These are phyloP conservation scores for Russula olivacea DNA, from an alignment of 768 basidiomycete genomes.

Conservation along the genomic window DNA sequence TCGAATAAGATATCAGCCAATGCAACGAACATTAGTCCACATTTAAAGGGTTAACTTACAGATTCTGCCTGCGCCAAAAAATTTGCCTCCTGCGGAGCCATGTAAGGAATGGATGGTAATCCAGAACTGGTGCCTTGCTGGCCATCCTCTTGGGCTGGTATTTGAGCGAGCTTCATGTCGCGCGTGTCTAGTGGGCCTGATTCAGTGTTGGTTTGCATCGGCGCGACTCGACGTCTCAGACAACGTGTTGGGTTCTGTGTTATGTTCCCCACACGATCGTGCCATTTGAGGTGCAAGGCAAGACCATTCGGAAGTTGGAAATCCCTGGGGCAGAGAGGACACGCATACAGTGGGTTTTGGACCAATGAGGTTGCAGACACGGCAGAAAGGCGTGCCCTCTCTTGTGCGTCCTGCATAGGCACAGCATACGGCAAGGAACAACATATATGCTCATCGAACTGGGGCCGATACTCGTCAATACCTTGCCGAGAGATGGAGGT, in stretches of 20 bases:
- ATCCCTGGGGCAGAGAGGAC: slow-evolving; percentile 19
- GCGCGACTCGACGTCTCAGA: not conserved
- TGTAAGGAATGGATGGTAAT: not conserved
- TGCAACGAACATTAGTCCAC: not conserved
- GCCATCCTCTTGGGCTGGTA: not conserved
- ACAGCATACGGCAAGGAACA: not conserved
- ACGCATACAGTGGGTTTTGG: slow-evolving; percentile 13
- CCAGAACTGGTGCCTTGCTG: not conserved
- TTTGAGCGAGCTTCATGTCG: not conserved
- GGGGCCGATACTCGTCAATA: not conserved
- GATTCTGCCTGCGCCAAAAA: not conserved
- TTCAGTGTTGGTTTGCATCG: not conserved
- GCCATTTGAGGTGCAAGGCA: slow-evolving; percentile 25
- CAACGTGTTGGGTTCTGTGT: not conserved
- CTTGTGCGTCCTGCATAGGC: not conserved
- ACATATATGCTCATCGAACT: not conserved
- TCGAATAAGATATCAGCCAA: not conserved
- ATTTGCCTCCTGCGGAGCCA: not conserved
- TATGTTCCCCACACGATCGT: slow-evolving; percentile 14
- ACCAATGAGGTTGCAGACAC: not conserved
- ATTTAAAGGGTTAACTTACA: not conserved
- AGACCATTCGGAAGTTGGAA: slow-evolving; percentile 24
- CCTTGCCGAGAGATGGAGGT: not conserved
- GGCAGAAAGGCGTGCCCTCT: not conserved
- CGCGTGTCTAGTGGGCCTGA: not conserved